A percentile compares a stretch with the other conserved stretches of the same genome.
Conservation (phyloP, 1,284 basidiomycete genomes). For the Ganoderma lucidum region DNA sequence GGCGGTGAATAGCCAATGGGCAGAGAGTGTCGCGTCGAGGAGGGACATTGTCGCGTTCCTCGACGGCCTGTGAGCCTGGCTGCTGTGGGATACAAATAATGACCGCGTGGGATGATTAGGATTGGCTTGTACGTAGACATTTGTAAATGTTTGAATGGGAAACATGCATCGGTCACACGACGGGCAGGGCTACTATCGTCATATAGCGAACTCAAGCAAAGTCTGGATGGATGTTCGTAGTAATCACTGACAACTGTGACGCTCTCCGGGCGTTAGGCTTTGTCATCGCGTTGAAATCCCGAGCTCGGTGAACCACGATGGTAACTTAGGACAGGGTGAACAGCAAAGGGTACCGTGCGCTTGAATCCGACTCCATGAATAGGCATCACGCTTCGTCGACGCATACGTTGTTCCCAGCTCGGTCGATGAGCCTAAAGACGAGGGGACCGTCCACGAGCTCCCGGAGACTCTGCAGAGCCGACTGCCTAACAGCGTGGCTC, state of each 20-base stretch:
- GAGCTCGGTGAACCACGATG: too few relatives aligned
- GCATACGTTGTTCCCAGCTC: not conserved
- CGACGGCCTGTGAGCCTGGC: conserved; percentile 2
- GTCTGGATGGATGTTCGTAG: not conserved
- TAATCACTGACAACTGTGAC: not conserved
- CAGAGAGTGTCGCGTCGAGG: conserved; percentile 22
- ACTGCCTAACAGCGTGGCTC: not conserved
- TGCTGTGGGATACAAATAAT: not conserved
- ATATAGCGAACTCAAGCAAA: not conserved
- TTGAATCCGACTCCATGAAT: too few relatives aligned
- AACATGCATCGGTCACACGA: not conserved
- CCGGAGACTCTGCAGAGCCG: not conserved
- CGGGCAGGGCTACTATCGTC: not conserved
- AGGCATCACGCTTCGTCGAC: not conserved
- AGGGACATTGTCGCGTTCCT: conserved; percentile 22
- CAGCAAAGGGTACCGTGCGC: too few relatives aligned
- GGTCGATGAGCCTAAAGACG: not conserved
- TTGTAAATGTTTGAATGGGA: not conserved
- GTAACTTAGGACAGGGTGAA: too few relatives aligned
- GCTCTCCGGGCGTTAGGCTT: too few relatives aligned
- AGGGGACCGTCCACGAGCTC: not conserved
- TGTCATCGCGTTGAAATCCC: too few relatives aligned
- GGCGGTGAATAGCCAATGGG: conserved; percentile 21
- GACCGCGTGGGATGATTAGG: too few relatives aligned
- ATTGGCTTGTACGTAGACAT: too few relatives aligned